phyloP scores from a whole-genome alignment of 1,284 basidiomycete species.

The Ustilago shanxiensis region DNA sequence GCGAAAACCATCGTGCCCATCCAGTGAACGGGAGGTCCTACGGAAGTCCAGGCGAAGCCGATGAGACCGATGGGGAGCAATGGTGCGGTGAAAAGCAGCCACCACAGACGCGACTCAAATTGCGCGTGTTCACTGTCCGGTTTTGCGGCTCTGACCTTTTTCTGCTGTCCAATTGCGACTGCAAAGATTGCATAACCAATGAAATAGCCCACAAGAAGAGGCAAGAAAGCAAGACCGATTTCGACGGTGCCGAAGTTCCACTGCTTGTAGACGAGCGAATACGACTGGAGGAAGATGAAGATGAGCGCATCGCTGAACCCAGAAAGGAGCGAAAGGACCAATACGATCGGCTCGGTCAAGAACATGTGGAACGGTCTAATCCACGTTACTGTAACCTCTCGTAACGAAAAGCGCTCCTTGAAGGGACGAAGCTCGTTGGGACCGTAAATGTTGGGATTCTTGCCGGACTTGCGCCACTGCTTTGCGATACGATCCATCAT shows the following conservation, averaged over 20 bases:
- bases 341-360: slow-evolving; percentile 71
- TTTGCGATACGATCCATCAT: slow-evolving; percentile 71
- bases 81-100: slow-evolving; percentile 70
- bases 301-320: slow-evolving; percentile 71
- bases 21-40: slow-evolving; percentile 71
- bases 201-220: slow-evolving; percentile 71
- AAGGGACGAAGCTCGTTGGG: slow-evolving; percentile 70
- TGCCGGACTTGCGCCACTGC: slow-evolving; percentile 62
- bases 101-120: slow-evolving; percentile 71
- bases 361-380: slow-evolving; percentile 70
- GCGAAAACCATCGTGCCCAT: slow-evolving; percentile 72
- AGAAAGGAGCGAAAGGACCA: slow-evolving; percentile 70
- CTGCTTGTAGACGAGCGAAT: slow-evolving; percentile 70
- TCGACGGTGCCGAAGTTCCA: slow-evolving; percentile 70
- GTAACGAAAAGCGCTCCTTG: slow-evolving; percentile 66
- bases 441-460: slow-evolving; percentile 61
- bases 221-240: slow-evolving; percentile 68
- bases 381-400: slow-evolving; percentile 70
- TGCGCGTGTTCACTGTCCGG: slow-evolving; percentile 58
- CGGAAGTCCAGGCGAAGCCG: slow-evolving; percentile 72
- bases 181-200: slow-evolving; percentile 71
- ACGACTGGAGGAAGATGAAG: slow-evolving; percentile 72
- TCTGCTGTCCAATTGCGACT: slow-evolving; percentile 67
- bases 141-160: slow-evolving; percentile 64
- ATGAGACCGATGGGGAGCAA: slow-evolving; percentile 71